phyloP scores from a whole-genome alignment of 805 yeast species.

The Clavispora asparagi region DNA sequence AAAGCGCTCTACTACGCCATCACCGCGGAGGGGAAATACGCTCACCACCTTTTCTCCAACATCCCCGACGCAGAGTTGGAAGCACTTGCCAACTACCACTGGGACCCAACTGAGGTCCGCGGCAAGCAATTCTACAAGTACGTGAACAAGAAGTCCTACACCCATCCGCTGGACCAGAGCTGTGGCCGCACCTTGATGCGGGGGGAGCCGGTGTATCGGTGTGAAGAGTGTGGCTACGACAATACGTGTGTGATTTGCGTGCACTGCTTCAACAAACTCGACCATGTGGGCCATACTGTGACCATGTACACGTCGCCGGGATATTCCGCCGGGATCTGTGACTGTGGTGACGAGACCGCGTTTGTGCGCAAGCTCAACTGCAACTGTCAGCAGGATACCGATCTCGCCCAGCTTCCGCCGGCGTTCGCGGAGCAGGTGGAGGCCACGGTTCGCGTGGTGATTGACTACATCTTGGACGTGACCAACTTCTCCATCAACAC shows the following conservation, averaged over 20 bases:
- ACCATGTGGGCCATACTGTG: conserved; percentile 65
- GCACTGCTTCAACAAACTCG: conserved; percentile 64
- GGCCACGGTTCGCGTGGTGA: conserved; percentile 25
- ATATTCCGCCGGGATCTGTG: conserved; percentile 56
- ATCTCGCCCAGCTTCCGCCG: conserved; percentile 3
- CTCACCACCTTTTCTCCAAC: conserved; percentile 11
- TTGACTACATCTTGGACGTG: conserved; percentile 43
- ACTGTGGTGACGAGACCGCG: conserved; percentile 68
- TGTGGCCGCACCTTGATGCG: conserved; percentile 60
- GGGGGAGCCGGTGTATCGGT: conserved; percentile 67
- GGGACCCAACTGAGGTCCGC: conserved; percentile 1
- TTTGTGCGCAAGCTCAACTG: conserved; percentile 54
- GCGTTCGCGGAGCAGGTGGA: conserved; percentile 16
- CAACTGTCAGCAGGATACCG: conserved; percentile 24
- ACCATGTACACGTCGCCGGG: conserved; percentile 45
- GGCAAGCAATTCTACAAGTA: conserved; percentile 7
- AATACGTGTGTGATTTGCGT: conserved; percentile 74
- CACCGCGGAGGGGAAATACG: conserved; percentile 11
- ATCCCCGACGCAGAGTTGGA: neutral
- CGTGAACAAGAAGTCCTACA: conserved; percentile 9
- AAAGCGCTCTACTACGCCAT: conserved; percentile 26
- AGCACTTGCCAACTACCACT: conserved; percentile 1
- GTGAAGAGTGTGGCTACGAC: conserved; percentile 73
- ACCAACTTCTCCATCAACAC: conserved; percentile 34
- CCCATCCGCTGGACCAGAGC: conserved; percentile 54